Percentiles rank a stretch among this genome's conserved stretches.
Conservation (phyloP, 2,329 filamentous ascomycete genomes). For the Hypoxylon rubiginosum region DNA sequence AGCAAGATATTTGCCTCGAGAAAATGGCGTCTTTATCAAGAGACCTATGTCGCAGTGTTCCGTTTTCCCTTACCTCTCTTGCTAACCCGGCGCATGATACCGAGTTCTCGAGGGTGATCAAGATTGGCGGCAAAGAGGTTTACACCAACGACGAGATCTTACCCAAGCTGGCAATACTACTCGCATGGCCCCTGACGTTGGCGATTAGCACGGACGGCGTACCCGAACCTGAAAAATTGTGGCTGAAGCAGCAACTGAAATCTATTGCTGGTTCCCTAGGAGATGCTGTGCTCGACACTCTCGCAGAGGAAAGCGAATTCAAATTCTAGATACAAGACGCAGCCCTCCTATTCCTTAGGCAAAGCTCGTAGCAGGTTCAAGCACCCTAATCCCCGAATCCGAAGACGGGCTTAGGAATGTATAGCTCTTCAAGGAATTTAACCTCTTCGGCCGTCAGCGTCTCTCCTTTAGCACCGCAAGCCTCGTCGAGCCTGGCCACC, state of each 20-base stretch:
- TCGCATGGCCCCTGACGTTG: slow-evolving; percentile 27
- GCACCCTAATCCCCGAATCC: slow-evolving; percentile 45
- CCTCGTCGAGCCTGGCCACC: slow-evolving; percentile 72
- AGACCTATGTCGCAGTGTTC: slow-evolving; percentile 23
- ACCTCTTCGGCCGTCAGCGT: slow-evolving; percentile 70
- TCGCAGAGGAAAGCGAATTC: slow-evolving; percentile 15
- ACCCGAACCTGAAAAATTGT: slow-evolving; percentile 26
- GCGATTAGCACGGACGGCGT: slow-evolving; percentile 20
- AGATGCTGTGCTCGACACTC: slow-evolving; percentile 14
- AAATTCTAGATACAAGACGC: slow-evolving; percentile 29
- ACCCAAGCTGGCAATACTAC: slow-evolving; percentile 22
- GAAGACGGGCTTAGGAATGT: slow-evolving; percentile 64
- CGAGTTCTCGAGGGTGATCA: not conserved
- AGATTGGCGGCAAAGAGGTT: not conserved
- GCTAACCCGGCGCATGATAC: not conserved
- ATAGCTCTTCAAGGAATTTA: slow-evolving; percentile 72
- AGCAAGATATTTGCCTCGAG: slow-evolving; percentile 20
- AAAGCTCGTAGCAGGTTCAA: no score
- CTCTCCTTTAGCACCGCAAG: slow-evolving; percentile 61
- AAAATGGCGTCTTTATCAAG: slow-evolving; percentile 22
- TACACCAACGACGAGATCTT: slow-evolving; percentile 12
- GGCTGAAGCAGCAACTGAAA: slow-evolving; percentile 19
- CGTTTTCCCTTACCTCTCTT: slow-evolving; percentile 10
- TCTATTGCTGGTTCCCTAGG: slow-evolving; percentile 22
- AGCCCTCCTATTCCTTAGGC: no score